Evolutionary conservation across 139 green algal genomes (phyloP).

Genomic region (Micractinium sp.): DNA sequence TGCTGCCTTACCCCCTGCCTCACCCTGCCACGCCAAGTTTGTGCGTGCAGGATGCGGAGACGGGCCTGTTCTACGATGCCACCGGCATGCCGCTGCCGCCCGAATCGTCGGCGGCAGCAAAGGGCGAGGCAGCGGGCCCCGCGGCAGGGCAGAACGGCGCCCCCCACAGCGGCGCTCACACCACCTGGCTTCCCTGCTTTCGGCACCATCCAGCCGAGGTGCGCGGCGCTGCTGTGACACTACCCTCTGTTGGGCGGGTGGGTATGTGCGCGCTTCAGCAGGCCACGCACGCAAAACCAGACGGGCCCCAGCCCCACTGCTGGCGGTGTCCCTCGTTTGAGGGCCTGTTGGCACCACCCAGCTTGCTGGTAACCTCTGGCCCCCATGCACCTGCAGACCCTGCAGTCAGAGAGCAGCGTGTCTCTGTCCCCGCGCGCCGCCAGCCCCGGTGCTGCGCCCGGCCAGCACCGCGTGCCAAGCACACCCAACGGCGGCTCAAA

Average conservation of each 20-base stretch:
- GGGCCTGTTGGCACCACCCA: too few relatives aligned
- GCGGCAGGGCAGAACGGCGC: neutral
- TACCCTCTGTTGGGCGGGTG: too few relatives aligned
- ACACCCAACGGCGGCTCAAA: too few relatives aligned
- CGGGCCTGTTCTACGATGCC: neutral
- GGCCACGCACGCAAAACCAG: too few relatives aligned
- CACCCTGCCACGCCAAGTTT: too few relatives aligned
- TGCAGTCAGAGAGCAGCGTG: neutral
- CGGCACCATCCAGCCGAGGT: neutral
- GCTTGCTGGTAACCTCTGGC: neutral
- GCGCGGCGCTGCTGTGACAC: neutral
- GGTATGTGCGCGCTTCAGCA: too few relatives aligned
- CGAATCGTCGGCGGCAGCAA: neutral
- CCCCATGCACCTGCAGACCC: neutral
- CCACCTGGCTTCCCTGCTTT: constrained; percentile 4
- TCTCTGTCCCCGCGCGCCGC: too few relatives aligned
- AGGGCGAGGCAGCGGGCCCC: neutral
- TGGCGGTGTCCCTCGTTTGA: neutral
- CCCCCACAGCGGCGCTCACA: too few relatives aligned
- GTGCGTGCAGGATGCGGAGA: constrained; percentile 21
- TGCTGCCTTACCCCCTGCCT: too few relatives aligned
- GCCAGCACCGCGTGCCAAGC: too few relatives aligned
- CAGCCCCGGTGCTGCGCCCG: too few relatives aligned
- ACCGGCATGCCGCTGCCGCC: neutral
- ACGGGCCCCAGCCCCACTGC: too few relatives aligned